phyloP scores from a whole-genome alignment of 169 alveolate species.

The Cryptosporidium meleagridis region DNA sequence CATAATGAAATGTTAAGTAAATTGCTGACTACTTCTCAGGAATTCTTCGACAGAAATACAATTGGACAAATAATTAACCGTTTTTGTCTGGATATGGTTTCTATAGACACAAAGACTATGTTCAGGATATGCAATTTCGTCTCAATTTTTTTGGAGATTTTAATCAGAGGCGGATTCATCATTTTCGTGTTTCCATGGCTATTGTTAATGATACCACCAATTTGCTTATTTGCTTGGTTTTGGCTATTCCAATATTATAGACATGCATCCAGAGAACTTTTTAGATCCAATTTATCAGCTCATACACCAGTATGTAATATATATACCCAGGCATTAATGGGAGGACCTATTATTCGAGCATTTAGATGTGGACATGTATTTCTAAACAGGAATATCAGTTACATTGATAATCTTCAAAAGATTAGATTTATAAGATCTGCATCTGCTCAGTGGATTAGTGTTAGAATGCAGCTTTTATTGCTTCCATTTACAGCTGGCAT shows the following conservation, averaged over 20 bases:
- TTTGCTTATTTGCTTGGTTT: conserved; percentile 55
- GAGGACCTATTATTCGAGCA: conserved; percentile 76
- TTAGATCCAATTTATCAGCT: conserved; percentile 75
- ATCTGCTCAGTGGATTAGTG: conserved; percentile 70
- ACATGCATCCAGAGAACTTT: conserved; percentile 77
- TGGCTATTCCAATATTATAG: conserved; percentile 75
- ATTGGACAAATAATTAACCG: conserved; percentile 79
- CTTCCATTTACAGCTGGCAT: conserved; percentile 72
- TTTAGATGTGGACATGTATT: conserved; percentile 54
- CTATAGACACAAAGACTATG: conserved; percentile 76
- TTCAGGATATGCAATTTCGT: conserved; percentile 75
- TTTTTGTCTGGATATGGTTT: conserved; percentile 77
- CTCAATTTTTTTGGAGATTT: conserved; percentile 74
- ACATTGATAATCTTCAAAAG: conserved; percentile 45
- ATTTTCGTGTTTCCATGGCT: conserved; percentile 67
- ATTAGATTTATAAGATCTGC: conserved; percentile 62
- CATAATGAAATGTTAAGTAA: conserved; percentile 77
- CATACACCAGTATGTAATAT: conserved; percentile 80
- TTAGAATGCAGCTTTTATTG: conserved; percentile 54
- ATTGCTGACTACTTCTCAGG: conserved; percentile 76
- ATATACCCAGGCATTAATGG: conserved; percentile 78
- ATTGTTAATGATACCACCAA: conserved; percentile 39
- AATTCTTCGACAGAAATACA: conserved; percentile 77
- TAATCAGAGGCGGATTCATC: conserved; percentile 64
- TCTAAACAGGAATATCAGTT: conserved; percentile 17